Evolutionary conservation across 1,139 yeast species (phyloP).

Genomic region (Pneumocystis jirovecii): DNA sequence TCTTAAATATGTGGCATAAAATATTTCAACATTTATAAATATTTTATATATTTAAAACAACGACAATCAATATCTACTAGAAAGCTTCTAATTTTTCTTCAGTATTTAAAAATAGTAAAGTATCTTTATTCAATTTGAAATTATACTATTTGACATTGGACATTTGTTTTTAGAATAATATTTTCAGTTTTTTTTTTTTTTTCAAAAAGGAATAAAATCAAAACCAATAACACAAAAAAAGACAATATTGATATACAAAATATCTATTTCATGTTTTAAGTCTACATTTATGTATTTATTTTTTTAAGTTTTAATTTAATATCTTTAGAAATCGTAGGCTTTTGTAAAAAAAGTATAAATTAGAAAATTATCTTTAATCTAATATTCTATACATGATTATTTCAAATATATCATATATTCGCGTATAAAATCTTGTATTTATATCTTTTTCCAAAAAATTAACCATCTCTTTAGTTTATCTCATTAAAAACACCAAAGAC

Average conservation of each 20-base stretch:
- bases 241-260: neutral
- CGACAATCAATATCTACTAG: no score
- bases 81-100: no score
- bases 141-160: no score
- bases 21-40: no score
- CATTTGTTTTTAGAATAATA: no score
- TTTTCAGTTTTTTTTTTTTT: no score
- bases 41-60: no score
- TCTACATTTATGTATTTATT: neutral
- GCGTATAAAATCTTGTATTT: slow-evolving; percentile 12
- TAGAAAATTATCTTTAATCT: neutral
- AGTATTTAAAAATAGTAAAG: no score
- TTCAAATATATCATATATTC: slow-evolving; percentile 14
- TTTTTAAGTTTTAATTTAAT: neutral
- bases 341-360: neutral
- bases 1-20: no score
- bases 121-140: no score
- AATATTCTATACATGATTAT: neutral
- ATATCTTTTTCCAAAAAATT: neutral
- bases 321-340: neutral
- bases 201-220: no score
- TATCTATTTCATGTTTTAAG: neutral
- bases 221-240: neutral
- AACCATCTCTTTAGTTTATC: neutral
- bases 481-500: neutral